Base-by-base conservation (phyloP, 257 asterid genomes). In the Solanum rostratum region DNA sequence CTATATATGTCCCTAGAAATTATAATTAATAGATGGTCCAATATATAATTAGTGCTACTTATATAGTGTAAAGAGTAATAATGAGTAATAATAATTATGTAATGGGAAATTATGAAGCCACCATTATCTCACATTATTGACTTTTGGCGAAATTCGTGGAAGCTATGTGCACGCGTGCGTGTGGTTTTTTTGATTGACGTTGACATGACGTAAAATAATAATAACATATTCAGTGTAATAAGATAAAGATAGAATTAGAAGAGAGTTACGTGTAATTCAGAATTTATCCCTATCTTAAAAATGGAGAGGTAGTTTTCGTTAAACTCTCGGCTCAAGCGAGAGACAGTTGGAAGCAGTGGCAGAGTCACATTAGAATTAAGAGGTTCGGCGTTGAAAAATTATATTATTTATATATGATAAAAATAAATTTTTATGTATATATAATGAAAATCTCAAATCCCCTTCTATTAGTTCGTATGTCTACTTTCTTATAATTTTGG, bases 71-170 rank as follows among this genome's bases (percentile, higher is more conserved):
- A 80, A 37, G 57, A 41, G 53, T 81, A 37, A 66, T 80, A 71
- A 88, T 90, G 57, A 90, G 85, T 54, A 86, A 41, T 27, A 60
- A 88, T 90, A 84, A 90, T 90, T 82, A 82, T 74, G 54, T 39
- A 50, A 83, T 27, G 73, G 84, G 65, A 59, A 68, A 83, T 62
- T 50, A 80, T 62, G 73, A 84, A 78, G 84, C 87, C 86, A 69
- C 24, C 69, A 86, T 85, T 57, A 88, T 85, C 80, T 43, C 53
- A 50, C 83, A 80, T 84, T 76, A 88, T 87, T 87, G 71, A 54
- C 71, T 33, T 33, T 4, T 50, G 43, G 84, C 81, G 52, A 84
- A 70, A 70, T 89, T 83, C 59, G 85, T 87, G 89, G 88, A 83
- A 83, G 63, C 82, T 37, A 52, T 69, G 22, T 57, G 63, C 89